Evolutionary conservation across 345 rosid genomes (phyloP).

Genomic region (Citropsis articulata): DNA sequence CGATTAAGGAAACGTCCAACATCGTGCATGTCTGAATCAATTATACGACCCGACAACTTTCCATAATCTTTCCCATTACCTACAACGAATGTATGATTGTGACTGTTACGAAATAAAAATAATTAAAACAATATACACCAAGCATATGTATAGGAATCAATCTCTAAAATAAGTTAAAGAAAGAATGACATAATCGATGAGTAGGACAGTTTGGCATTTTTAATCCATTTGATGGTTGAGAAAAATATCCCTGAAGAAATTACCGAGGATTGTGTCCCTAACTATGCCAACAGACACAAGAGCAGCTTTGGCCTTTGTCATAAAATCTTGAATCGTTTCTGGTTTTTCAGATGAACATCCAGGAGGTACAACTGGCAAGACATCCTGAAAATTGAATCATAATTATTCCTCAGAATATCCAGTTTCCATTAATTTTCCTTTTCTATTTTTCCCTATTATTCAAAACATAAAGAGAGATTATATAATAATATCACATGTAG

Average conservation of each 20-base stretch:
- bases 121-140: background rate
- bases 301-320: conserved; percentile 90
- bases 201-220: background rate
- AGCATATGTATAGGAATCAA: background rate
- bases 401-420: conserved; percentile 26
- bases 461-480: background rate
- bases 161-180: conserved; percentile 2
- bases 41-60: conserved; percentile 86
- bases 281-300: conserved; percentile 97
- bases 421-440: background rate
- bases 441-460: background rate
- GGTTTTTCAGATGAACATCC: conserved; percentile 90
- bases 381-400: conserved; percentile 58
- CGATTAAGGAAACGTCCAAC: conserved; percentile 95
- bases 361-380: conserved; percentile 89
- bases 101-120: background rate
- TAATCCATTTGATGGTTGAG: background rate
- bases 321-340: conserved; percentile 75
- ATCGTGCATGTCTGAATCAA: conserved; percentile 99
- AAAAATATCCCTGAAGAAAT: background rate
- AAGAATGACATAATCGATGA: background rate
- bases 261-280: conserved; percentile 84
- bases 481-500: conserved; percentile 11
- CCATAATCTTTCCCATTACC: conserved; percentile 84
- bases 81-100: conserved; percentile 25